Base-by-base conservation (phyloP, 140 eudicot species). In the Bidens hawaiensis region DNA sequence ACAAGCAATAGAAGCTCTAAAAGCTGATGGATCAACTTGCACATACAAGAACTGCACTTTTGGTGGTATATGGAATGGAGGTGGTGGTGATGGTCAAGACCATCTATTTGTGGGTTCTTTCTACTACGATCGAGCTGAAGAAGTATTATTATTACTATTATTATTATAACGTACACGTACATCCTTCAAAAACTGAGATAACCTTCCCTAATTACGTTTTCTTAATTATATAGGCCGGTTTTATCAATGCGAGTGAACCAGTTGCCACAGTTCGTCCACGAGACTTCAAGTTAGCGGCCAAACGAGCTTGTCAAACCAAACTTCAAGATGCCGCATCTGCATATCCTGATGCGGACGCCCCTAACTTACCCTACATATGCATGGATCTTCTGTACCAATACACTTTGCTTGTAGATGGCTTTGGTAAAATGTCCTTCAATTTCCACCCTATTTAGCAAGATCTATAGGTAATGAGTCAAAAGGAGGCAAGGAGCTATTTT, bases 21-120 rank as follows among this genome's bases (percentile, higher is more conserved):
- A n/a, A n/a, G n/a, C n/a, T n/a, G n/a, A n/a, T n/a, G n/a, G n/a
- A n/a, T n/a, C n/a, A n/a, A n/a, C n/a, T n/a, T n/a, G n/a, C n/a
- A n/a, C n/a, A n/a, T n/a, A n/a, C n/a, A n/a, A n/a, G n/a, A n/a
- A n/a, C n/a, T n/a, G n/a, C n/a, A n/a, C n/a, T n/a, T n/a, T n/a
- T n/a, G n/a, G n/a, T n/a, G n/a, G n/a, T n/a, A n/a, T n/a, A n/a
- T n/a, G n/a, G n/a, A n/a, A n/a, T n/a, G n/a, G n/a, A n/a, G n/a
- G n/a, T n/a, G 96, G 98, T 18, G 96, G 98, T 13, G 91, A 80
- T 74, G 98, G 98, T 38, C 96, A 82, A 75, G 87, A 84, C 80
- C 82, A 90, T 55, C 75, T 90, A 1, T 90, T 87, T 62, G 94
- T 90, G 43, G 96, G 96, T 25, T 90, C 96, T 25, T 87, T 90